Base-by-base conservation (phyloP, 2,329 filamentous ascomycete species). In the Myotisia sp. region DNA sequence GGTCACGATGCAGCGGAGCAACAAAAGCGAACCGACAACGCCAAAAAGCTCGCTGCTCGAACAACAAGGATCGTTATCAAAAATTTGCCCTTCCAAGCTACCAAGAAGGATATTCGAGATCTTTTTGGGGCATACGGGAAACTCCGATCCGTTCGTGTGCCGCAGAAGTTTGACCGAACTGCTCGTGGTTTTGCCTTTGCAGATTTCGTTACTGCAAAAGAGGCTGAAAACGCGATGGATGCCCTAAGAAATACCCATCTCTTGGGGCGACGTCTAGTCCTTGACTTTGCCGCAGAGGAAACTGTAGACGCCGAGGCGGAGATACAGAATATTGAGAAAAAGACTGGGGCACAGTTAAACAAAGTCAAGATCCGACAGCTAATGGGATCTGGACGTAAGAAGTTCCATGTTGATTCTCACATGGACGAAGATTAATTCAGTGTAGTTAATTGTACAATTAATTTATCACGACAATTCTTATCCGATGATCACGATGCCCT, bases 61-160 rank as follows among this genome's bases (percentile, higher is more conserved):
- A 72, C 75, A 45, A 94, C 86, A 30, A 95, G 95, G 69, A 79
- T 98, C 52, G 78, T 95, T 59, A 79, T 98, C 65, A 98, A 95
- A 68, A 98, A 98, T 64, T 64, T 98, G 58, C 87, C 90, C 13
- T 98, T 98, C 64, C 84, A 95, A 63, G 79, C 82, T 31, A 79
- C 76, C 35, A 94, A 93, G 65, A 90, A 92, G 58, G 90, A 98
- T 54, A 70, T 98, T 38, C 74, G 83, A 42, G 68, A 79, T 35
- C 68, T 95, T 26, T 86, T 95, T 54, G 76, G 81, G 41, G 76
- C 83, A 22, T 95, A 94, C 59, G 92, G 90, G 29, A 79, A 93
- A 55, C 73, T 98, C 42, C 79, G 84, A 50, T 87, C 85, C 34
- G 83, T 98, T 41, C 81, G 90, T 43, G 74, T 98, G 51, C 90